Evolutionary conservation across 768 basidiomycete genomes (phyloP).

Genomic region (Termitomyces bulborhizus): DNA sequence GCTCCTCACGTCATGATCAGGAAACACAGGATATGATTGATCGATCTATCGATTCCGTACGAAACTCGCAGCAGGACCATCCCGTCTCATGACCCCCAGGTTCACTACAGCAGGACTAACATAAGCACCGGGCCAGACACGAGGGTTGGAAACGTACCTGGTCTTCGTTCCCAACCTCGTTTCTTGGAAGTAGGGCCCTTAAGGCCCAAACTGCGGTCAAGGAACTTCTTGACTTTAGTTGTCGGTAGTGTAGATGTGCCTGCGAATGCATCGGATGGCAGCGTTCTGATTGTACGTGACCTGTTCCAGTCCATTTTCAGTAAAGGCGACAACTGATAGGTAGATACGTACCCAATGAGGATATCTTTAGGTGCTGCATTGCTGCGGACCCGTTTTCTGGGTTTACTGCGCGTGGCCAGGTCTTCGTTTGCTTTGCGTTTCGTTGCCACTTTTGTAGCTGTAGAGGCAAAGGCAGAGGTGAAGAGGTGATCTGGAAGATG

Average conservation of each 20-base stretch:
- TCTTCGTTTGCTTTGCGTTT: slow-evolving; percentile 18
- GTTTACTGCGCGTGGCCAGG: slow-evolving; percentile 17
- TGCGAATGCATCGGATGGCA: slow-evolving; percentile 24
- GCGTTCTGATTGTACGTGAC: slow-evolving; percentile 46
- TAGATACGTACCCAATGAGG: slow-evolving; percentile 43
- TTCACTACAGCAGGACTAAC: slow-evolving; percentile 32
- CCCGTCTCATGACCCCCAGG: slow-evolving; percentile 47
- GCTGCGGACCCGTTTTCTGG: slow-evolving; percentile 24
- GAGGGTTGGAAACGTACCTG: slow-evolving; percentile 35
- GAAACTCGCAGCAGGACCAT: slow-evolving; percentile 51
- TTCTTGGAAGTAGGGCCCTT: slow-evolving; percentile 32
- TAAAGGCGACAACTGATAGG: neutral
- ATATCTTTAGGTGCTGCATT: slow-evolving; percentile 38
- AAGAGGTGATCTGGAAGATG: slow-evolving; percentile 68
- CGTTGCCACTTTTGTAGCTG: slow-evolving; percentile 13
- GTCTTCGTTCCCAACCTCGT: slow-evolving; percentile 52
- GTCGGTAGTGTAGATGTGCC: slow-evolving; percentile 43
- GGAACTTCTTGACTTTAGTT: slow-evolving; percentile 42
- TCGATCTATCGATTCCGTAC: slow-evolving; percentile 26
- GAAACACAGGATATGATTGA: neutral
- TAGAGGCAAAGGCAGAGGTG: slow-evolving; percentile 43
- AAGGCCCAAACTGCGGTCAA: slow-evolving; percentile 44
- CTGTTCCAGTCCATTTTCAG: slow-evolving; percentile 23
- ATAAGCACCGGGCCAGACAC: neutral
- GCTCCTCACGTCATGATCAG: no score